Evolutionary conservation across 306 rosid species (phyloP).

Genomic region (Castanea crenata): DNA sequence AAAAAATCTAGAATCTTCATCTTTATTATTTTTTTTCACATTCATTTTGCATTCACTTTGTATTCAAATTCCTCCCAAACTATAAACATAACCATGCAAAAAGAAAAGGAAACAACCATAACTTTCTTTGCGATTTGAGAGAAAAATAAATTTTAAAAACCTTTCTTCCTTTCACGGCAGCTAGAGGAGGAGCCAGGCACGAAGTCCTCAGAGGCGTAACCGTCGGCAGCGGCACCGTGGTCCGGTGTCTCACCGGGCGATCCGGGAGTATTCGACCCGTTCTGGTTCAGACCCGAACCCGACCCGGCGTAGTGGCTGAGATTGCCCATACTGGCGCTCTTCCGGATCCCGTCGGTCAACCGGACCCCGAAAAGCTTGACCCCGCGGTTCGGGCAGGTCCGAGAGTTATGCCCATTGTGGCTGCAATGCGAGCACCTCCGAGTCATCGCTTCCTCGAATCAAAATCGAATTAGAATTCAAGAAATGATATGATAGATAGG

Average conservation of each 20-base stretch:
- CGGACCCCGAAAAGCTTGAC: constrained; percentile 94
- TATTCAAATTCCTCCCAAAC: background rate
- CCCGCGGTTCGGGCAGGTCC: constrained; percentile 95
- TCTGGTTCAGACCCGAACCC: constrained; percentile 27
- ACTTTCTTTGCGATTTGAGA: background rate
- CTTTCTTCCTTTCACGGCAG: constrained; percentile 93
- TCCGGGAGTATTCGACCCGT: constrained; percentile 57
- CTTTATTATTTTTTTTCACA: background rate
- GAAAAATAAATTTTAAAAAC: constrained; percentile 28
- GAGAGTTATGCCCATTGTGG: constrained; percentile 94
- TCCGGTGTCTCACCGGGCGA: constrained; percentile 86
- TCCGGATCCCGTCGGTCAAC: constrained; percentile 90
- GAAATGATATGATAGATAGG: background rate
- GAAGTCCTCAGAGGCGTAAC: constrained; percentile 95
- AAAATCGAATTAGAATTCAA: background rate
- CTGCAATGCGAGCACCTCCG: constrained; percentile 98
- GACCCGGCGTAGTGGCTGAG: constrained; percentile 78
- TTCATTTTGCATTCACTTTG: background rate
- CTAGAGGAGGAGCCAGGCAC: constrained; percentile 93
- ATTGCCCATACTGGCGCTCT: constrained; percentile 98
- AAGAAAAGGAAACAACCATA: background rate
- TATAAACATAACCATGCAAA: background rate
- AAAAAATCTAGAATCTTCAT: background rate
- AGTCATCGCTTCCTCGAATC: constrained; percentile 51
- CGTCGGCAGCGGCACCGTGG: constrained; percentile 65